Percentiles rank a stretch among this genome's conserved stretches.
Evolutionary conservation across 1,284 basidiomycete species (phyloP).

Genomic region (Sporisorium exsertum): DNA sequence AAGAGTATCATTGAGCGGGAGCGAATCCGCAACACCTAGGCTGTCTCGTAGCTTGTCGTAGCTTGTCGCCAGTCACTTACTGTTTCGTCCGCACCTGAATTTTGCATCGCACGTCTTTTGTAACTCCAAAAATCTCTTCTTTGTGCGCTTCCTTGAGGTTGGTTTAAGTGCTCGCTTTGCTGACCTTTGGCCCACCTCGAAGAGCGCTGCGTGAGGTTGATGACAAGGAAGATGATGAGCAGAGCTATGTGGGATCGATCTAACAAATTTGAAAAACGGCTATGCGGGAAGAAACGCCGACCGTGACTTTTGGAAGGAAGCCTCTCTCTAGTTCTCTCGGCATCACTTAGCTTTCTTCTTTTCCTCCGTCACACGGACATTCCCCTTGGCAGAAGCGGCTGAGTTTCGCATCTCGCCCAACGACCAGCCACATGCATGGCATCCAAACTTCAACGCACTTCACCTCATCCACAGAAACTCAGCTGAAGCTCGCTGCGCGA

Average conservation of each 20-base stretch:
- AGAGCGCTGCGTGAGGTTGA: not conserved
- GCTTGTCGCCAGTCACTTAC: not conserved
- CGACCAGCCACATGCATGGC: slow-evolving; percentile 16
- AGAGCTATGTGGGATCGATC: too few relatives aligned
- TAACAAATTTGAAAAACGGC: slow-evolving; percentile 10
- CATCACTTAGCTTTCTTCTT: not conserved
- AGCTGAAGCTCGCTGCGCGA: slow-evolving; percentile 7
- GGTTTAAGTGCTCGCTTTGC: not conserved
- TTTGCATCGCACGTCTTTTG: not conserved
- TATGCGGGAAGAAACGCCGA: slow-evolving; percentile 17
- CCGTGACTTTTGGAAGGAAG: slow-evolving; percentile 6
- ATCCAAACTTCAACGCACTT: not conserved
- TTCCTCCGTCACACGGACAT: not conserved
- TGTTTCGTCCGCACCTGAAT: not conserved
- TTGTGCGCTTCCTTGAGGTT: too few relatives aligned
- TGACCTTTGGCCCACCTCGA: not conserved
- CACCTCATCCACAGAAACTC: not conserved
- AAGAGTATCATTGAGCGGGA: slow-evolving; percentile 57
- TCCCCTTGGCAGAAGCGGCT: not conserved
- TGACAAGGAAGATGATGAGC: not conserved
- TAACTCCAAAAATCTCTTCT: too few relatives aligned
- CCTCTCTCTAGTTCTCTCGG: not conserved
- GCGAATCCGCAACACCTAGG: slow-evolving; percentile 41
- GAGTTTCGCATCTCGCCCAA: not conserved
- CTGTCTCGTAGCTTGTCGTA: not conserved